A percentile compares a stretch with the other conserved stretches of the same genome.
These are phyloP conservation scores for Avicennia marina DNA, from an alignment of 257 asterid genomes.

Conservation along the genomic window DNA sequence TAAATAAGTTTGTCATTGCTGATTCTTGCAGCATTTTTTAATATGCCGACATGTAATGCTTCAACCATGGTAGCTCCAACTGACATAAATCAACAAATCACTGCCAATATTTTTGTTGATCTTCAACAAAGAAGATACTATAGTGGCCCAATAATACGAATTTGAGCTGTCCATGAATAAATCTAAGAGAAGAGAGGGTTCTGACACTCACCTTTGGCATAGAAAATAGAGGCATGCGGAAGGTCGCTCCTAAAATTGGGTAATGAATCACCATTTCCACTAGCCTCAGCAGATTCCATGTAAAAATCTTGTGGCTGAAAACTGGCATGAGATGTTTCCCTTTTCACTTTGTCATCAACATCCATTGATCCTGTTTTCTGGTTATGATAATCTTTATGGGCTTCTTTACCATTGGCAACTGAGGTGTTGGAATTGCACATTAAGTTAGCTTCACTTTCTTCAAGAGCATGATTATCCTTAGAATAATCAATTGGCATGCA, in stretches of 20 bases:
- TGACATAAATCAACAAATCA: too few species aligned
- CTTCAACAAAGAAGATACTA: too few species aligned
- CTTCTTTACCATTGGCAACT: slow-evolving; percentile 53
- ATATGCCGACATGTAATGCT: too few species aligned
- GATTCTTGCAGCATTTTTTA: too few species aligned
- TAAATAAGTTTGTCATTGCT: too few species aligned
- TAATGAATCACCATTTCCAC: slow-evolving; percentile 32
- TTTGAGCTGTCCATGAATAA: slow-evolving; percentile 8
- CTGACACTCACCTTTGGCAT: slow-evolving; percentile 46
- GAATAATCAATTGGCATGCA: slow-evolving; percentile 36
- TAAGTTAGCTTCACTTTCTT: slow-evolving; percentile 27
- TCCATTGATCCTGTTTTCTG: slow-evolving; percentile 28
- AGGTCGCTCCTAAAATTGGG: slow-evolving; percentile 29
- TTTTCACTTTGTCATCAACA: slow-evolving; percentile 27
- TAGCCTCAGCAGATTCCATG: slow-evolving; percentile 30
- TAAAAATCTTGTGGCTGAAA: slow-evolving; percentile 25
- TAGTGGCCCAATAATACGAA: too few species aligned
- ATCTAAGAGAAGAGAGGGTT: not conserved
- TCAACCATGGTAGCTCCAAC: too few species aligned
- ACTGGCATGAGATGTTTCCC: slow-evolving; percentile 30
- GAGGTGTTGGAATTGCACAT: slow-evolving; percentile 53
- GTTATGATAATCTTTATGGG: slow-evolving; percentile 15
- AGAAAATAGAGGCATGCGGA: slow-evolving; percentile 60
- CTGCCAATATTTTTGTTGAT: too few species aligned
- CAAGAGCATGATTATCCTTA: slow-evolving; percentile 35